These are phyloP conservation scores for Rhizopus arrhizus DNA, from an alignment of 371 early-diverging fungal genomes.

Conservation along the genomic window DNA sequence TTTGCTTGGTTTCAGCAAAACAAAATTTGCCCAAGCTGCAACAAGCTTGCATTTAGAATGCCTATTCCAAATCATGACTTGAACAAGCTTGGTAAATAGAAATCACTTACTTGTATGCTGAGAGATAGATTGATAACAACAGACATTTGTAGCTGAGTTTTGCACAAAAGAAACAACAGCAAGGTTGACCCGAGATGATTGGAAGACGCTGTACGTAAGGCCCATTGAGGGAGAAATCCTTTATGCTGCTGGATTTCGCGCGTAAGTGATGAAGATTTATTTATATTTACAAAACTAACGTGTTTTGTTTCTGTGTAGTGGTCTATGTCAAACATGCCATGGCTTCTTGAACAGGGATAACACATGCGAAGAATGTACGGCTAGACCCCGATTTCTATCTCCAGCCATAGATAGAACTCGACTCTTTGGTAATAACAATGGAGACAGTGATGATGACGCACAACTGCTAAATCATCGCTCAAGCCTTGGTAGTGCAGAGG, in stretches of 20 bases:
- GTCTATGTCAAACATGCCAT: conserved; percentile 16
- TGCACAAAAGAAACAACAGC: background rate
- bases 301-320: background rate
- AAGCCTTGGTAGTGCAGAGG: background rate
- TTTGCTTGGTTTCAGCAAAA: conserved; percentile 9
- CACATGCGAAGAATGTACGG: conserved; percentile 7
- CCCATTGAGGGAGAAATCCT: background rate
- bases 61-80: conserved; percentile 11
- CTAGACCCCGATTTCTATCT: background rate
- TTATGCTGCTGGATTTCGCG: background rate
- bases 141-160: background rate
- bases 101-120: too few species aligned
- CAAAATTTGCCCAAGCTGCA: conserved; percentile 18
- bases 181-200: conserved; percentile 6
- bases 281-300: background rate
- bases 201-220: conserved; percentile 9
- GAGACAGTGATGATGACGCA: background rate
- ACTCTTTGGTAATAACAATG: too few species aligned
- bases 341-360: conserved; percentile 16
- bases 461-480: background rate
- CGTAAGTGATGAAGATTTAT: conserved; percentile 10
- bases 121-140: background rate
- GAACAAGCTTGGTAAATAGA: conserved; percentile 13
- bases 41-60: conserved; percentile 5
- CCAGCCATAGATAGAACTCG: too few species aligned